Evolutionary conservation across 371 early-diverging fungal species (phyloP).

Genomic region (Globomyces sp.): DNA sequence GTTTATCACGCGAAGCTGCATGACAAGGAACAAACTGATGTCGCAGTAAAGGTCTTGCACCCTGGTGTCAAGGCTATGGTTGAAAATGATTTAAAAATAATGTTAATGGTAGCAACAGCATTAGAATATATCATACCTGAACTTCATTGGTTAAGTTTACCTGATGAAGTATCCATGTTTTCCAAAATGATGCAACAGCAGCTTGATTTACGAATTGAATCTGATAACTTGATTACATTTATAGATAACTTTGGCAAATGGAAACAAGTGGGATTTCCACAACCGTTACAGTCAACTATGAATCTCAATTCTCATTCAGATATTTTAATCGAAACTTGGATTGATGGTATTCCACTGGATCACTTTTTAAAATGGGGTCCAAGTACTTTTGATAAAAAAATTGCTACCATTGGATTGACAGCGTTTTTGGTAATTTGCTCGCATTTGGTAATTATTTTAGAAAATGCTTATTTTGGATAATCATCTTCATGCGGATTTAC

Average conservation of each 20-base stretch:
- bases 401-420: constrained; percentile 73
- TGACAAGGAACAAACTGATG: constrained; percentile 1
- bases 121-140: constrained; percentile 66
- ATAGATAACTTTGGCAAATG: constrained; percentile 63
- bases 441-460: neutral
- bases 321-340: constrained; percentile 82
- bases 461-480: constrained; percentile 64
- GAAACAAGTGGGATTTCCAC: constrained; percentile 59
- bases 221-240: constrained; percentile 69
- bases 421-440: constrained; percentile 49
- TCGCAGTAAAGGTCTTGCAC: constrained; percentile 92
- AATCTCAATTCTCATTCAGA: constrained; percentile 31
- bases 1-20: constrained; percentile 55
- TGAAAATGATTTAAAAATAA: constrained; percentile 74
- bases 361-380: constrained; percentile 62
- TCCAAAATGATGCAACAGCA: constrained; percentile 89
- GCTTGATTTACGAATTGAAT: constrained; percentile 84
- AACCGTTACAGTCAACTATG: constrained; percentile 59
- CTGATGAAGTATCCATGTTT: constrained; percentile 86
- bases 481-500: constrained; percentile 77
- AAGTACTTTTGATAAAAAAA: constrained; percentile 62
- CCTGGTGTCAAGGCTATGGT: constrained; percentile 73
- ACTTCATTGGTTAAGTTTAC: constrained; percentile 78
- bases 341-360: constrained; percentile 72
- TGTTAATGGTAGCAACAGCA: constrained; percentile 66